phyloP scores from a whole-genome alignment of 2,329 filamentous ascomycete species.

The Alternaria sp. region DNA sequence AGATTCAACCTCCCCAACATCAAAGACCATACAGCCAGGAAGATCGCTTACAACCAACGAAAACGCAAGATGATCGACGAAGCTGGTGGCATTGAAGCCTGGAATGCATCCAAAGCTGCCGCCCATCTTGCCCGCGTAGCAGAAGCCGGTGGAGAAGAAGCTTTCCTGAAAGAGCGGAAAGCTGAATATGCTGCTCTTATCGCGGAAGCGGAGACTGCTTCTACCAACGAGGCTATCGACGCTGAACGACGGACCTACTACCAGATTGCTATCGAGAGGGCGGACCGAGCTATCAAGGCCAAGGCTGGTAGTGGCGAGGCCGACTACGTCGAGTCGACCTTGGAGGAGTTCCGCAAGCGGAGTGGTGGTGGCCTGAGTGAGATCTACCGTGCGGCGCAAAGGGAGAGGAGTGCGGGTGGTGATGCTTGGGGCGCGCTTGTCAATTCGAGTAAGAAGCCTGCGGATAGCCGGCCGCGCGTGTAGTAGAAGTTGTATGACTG shows the following conservation, averaged over 20 bases:
- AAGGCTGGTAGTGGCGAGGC: conserved; percentile 22
- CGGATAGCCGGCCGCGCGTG: conserved; percentile 10
- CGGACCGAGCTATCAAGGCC: conserved; percentile 30
- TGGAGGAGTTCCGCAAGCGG: conserved; percentile 18
- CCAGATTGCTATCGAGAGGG: conserved; percentile 31
- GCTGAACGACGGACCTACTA: conserved; percentile 24
- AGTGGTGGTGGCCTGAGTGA: neutral
- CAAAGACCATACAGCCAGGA: conserved; percentile 13
- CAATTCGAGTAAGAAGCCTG: conserved; percentile 19
- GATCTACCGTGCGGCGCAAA: conserved; percentile 5
- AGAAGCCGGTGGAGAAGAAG: conserved; percentile 24
- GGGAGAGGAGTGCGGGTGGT: conserved; percentile 12
- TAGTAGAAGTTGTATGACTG: too few relatives aligned
- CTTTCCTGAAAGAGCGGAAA: conserved; percentile 17
- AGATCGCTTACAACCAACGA: conserved; percentile 26
- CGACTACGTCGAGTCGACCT: conserved; percentile 27
- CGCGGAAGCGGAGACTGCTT: conserved; percentile 31
- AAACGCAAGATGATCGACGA: conserved; percentile 24
- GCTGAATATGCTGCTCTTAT: conserved; percentile 21
- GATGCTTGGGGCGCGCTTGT: conserved; percentile 32
- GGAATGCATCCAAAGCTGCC: conserved; percentile 13
- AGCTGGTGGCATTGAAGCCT: conserved; percentile 29
- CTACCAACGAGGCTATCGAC: conserved; percentile 23
- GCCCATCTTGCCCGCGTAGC: conserved; percentile 19
- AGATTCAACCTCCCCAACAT: conserved; percentile 24